These are phyloP conservation scores for Salix udensis DNA, from an alignment of 345 rosid species.

Conservation along the genomic window DNA sequence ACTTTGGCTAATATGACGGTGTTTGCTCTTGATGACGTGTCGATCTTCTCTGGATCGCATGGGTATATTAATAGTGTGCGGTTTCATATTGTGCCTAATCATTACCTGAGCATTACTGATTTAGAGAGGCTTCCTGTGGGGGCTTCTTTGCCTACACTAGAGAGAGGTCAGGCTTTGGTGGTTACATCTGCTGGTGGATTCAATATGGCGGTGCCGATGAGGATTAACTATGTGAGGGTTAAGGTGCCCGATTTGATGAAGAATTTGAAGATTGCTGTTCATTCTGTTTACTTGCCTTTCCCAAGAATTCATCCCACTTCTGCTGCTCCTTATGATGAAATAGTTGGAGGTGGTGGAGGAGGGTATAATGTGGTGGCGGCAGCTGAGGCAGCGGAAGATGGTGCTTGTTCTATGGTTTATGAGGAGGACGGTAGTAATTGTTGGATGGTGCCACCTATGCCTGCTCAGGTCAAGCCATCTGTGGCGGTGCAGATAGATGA, in stretches of 20 bases:
- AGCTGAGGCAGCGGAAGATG: slow-evolving; percentile 1
- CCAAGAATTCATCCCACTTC: slow-evolving; percentile 33
- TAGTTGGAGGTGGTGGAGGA: slow-evolving; percentile 6
- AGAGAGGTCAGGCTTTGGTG: slow-evolving; percentile 33
- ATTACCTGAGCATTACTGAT: slow-evolving; percentile 34
- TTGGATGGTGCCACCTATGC: slow-evolving; percentile 10
- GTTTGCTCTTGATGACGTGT: slow-evolving; percentile 51
- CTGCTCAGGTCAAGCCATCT: slow-evolving; percentile 18
- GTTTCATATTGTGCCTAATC: slow-evolving; percentile 60
- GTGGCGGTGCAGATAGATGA: slow-evolving; percentile 26
- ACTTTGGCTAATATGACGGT: slow-evolving; percentile 47
- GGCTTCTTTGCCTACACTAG: slow-evolving; percentile 32
- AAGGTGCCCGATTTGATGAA: slow-evolving; percentile 47
- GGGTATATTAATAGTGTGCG: slow-evolving; percentile 41
- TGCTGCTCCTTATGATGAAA: slow-evolving; percentile 25
- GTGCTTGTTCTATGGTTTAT: slow-evolving; percentile 17
- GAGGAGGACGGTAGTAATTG: slow-evolving; percentile 17
- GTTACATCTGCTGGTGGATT: slow-evolving; percentile 27
- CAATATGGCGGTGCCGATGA: slow-evolving; percentile 18
- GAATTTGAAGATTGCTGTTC: slow-evolving; percentile 51
- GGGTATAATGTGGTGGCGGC: slow-evolving; percentile 2
- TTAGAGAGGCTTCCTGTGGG: slow-evolving; percentile 40
- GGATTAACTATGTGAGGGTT: slow-evolving; percentile 56
- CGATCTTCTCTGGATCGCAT: slow-evolving; percentile 55
- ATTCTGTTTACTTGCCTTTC: slow-evolving; percentile 50